Percentiles rank a stretch among this genome's conserved stretches.
Conservation (phyloP, 2,329 filamentous ascomycete species). For the Penicillium sp. region DNA sequence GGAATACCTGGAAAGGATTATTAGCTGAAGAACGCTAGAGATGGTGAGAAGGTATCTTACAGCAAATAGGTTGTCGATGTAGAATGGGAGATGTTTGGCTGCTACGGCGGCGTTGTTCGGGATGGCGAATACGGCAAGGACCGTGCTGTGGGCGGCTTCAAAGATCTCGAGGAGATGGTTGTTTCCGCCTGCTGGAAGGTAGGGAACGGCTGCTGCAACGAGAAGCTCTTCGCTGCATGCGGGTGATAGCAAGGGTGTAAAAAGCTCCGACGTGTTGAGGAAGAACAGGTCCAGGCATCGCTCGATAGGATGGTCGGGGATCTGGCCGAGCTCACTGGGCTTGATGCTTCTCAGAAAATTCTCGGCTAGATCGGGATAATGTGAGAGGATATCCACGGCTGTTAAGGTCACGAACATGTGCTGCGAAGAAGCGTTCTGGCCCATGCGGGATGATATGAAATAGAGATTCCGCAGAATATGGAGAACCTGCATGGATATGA, state of each 20-base stretch:
- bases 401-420: conserved; percentile 77
- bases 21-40: conserved; percentile 3
- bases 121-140: conserved; percentile 69
- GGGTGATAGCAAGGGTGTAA: conserved; percentile 61
- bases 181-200: conserved; percentile 58
- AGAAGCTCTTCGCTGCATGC: conserved; percentile 62
- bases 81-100: conserved; percentile 65
- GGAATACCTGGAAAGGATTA: conserved; percentile 54
- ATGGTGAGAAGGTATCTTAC: no score
- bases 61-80: conserved; percentile 69
- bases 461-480: conserved; percentile 67
- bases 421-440: conserved; percentile 66
- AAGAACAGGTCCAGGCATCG: conserved; percentile 80
- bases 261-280: conserved; percentile 75
- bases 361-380: conserved; percentile 58
- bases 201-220: conserved; percentile 63
- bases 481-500: conserved; percentile 61
- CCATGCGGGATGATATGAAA: conserved; percentile 69
- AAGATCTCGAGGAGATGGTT: conserved; percentile 60
- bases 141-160: conserved; percentile 75
- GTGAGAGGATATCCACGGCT: conserved; percentile 68
- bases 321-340: conserved; percentile 47
- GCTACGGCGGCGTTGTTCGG: conserved; percentile 69
- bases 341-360: conserved; percentile 59
- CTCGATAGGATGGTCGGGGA: conserved; percentile 58